Evolutionary conservation across 257 asterid genomes (phyloP), one percentile per base, ranked within the genome.

Genomic region (Ilex asprella): DNA sequence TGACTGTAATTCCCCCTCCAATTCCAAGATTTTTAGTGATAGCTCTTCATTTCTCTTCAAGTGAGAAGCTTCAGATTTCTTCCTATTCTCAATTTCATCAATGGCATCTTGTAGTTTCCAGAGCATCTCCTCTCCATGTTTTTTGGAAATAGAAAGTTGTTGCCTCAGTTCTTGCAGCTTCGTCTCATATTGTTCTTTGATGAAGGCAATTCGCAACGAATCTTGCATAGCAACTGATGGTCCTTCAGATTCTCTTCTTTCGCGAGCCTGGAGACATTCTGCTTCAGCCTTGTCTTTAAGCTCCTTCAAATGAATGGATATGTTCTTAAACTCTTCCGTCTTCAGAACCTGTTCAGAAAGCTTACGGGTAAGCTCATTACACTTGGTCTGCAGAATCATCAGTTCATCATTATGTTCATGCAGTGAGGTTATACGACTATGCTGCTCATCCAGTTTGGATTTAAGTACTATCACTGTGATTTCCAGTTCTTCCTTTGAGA

Each of bases 61-160:
- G 73, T 71, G 81, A 85, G 80, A 61, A 55, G 96, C 96, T 71
- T 93, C 99, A 13, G 94, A 85, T 72, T 80, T 85, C 74, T 84
- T 93, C 81, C 94, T 78, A 69, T 68, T 82, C 65, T 93, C 99
- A n/a, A 81, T 76, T 61, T 89, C 97, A 75, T 93, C 84, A 47
- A 89, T 78, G 31, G 94, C 77, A 76, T 89, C 99, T 75, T 93
- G 97, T 55, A 93, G 84, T 84, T 81, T 89, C 79, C 87, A 50
- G 43, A 93, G 90, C 94, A 93, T 80, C 79, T 93, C 99, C 73
- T 93, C 99, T 55, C 96, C 97, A 44, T 93, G 94, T 75, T 82
- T 84, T 69, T 80, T 82, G 35, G 95, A 87, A 53, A 89, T 70
- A 15, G 87, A 78, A 64, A 93, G 84, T 76, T 89, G 87, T 31